These are phyloP conservation scores for Grosmannia clavigera DNA, from an alignment of 2,329 filamentous ascomycete species.

Conservation along the genomic window DNA sequence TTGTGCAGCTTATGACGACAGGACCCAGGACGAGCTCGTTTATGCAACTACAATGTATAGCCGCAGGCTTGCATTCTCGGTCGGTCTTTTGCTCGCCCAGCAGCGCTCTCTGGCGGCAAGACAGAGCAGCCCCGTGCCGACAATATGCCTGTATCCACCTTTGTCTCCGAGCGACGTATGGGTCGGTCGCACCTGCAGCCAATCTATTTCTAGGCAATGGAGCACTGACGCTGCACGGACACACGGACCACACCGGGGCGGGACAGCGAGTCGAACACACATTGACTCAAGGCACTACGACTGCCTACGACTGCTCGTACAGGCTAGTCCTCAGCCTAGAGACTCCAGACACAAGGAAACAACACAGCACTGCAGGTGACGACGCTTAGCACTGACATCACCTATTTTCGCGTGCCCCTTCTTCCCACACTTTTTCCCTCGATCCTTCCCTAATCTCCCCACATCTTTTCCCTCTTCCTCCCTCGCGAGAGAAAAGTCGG, in stretches of 20 bases:
- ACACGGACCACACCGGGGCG: too few relatives aligned
- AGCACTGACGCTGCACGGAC: background rate
- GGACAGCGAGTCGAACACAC: background rate
- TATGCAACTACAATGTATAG: background rate
- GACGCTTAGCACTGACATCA: background rate
- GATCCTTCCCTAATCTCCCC: conserved; percentile 1
- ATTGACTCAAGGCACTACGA: too few relatives aligned
- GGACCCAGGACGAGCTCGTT: background rate
- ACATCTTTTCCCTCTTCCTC: background rate
- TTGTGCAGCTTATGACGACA: background rate
- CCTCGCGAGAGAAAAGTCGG: background rate
- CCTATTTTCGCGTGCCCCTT: background rate
- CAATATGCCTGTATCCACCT: background rate
- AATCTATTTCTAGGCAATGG: background rate
- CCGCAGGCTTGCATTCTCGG: background rate
- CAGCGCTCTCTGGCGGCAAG: background rate
- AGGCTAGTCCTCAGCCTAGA: background rate
- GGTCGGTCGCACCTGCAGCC: background rate
- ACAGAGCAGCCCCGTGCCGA: background rate
- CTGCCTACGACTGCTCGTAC: background rate
- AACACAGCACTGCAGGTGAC: background rate
- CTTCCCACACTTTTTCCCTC: background rate
- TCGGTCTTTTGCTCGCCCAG: background rate
- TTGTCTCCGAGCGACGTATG: background rate
- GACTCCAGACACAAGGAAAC: background rate